These are phyloP conservation scores for Xerophyta viscosa DNA, from an alignment of 106 monocot species.

Conservation along the genomic window DNA sequence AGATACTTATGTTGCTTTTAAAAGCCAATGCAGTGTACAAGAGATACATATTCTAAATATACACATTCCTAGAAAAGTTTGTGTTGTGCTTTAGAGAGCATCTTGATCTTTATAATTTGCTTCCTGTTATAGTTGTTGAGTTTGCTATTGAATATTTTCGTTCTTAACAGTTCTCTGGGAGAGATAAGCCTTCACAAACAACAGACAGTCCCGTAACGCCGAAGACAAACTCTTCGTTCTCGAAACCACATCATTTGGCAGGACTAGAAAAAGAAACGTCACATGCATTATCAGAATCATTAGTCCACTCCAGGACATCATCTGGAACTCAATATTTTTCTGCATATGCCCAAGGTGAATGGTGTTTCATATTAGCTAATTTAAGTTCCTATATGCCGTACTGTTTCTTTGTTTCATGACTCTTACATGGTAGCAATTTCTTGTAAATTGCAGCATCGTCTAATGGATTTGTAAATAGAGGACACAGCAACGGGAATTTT, in stretches of 20 bases:
- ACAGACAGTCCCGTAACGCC: constrained; percentile 17
- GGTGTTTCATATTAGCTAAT: neutral
- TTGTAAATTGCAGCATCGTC: constrained; percentile 14
- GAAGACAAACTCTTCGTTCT: constrained; percentile 7
- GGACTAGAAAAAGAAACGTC: constrained; percentile 6
- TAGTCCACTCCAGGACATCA: constrained; percentile 10
- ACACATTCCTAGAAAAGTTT: too few species aligned
- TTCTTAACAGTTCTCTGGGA: constrained; percentile 62
- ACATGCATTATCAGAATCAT: constrained; percentile 2
- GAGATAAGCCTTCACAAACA: constrained; percentile 49
- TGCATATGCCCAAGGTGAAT: constrained; percentile 17
- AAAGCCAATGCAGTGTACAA: too few species aligned
- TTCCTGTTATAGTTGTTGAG: too few species aligned
- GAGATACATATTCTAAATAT: too few species aligned
- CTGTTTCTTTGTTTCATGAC: neutral
- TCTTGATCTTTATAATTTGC: neutral
- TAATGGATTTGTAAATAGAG: constrained; percentile 20
- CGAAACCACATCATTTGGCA: constrained; percentile 9
- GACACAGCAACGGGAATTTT: constrained; percentile 18
- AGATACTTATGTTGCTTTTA: neutral
- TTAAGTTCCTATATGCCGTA: neutral
- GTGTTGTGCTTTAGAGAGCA: too few species aligned
- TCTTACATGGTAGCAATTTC: neutral
- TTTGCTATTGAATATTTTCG: neutral
- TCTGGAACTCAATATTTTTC: neutral